A percentile compares a stretch with the other conserved stretches of the same genome.
Conservation (phyloP, 1,284 basidiomycete species). For the Clitocybe nebularis region DNA sequence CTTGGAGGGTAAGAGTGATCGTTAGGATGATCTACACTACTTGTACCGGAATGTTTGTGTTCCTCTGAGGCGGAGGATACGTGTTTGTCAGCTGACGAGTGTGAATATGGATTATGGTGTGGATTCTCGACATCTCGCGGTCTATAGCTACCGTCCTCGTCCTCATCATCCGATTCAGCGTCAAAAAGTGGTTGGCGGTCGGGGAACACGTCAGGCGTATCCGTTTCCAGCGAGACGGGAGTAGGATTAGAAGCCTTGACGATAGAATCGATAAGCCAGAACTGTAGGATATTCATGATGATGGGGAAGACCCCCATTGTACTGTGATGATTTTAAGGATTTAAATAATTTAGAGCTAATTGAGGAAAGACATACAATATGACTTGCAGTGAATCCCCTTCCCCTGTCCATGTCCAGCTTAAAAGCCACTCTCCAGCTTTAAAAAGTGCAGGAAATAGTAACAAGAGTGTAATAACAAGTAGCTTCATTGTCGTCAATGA, state of each 20-base stretch:
- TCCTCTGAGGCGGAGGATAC: constrained; percentile 26
- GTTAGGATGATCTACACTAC: constrained; percentile 23
- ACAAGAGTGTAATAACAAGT: constrained; percentile 73
- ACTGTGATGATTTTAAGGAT: constrained; percentile 32
- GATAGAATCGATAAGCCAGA: constrained; percentile 86
- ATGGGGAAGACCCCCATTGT: constrained; percentile 94
- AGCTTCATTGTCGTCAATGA: constrained; percentile 90
- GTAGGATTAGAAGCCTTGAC: constrained; percentile 61
- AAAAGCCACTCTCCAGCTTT: constrained; percentile 79
- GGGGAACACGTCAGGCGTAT: constrained; percentile 31
- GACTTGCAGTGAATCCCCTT: constrained; percentile 67
- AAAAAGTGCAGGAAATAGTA: constrained; percentile 70
- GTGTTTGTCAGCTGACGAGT: constrained; percentile 24
- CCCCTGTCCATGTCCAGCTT: constrained; percentile 67
- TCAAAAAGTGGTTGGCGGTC: constrained; percentile 60
- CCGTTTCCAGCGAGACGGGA: constrained; percentile 34
- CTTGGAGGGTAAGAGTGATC: constrained; percentile 64
- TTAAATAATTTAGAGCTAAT: background rate
- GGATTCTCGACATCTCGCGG: constrained; percentile 46
- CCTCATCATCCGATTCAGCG: constrained; percentile 49
- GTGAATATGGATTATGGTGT: constrained; percentile 30
- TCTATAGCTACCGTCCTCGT: constrained; percentile 32
- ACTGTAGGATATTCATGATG: constrained; percentile 88
- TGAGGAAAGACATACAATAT: constrained; percentile 64
- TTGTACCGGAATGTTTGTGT: constrained; percentile 28